A percentile compares a stretch with the other conserved stretches of the same genome.
Conservation (phyloP, 345 rosid species). For the Dovyalis caffra region DNA sequence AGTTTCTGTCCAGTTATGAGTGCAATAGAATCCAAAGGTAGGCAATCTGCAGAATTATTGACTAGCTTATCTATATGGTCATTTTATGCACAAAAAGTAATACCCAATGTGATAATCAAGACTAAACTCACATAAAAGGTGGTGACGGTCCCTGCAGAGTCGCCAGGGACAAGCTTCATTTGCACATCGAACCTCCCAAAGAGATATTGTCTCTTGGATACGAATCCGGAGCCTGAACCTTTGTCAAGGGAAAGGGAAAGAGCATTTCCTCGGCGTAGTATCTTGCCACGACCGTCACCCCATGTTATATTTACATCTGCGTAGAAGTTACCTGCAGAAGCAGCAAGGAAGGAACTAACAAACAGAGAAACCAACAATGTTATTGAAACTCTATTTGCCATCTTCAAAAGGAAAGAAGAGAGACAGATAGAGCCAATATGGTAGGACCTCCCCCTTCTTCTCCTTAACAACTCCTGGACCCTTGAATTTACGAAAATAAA, state of each 20-base stretch:
- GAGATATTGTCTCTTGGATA: conserved; percentile 1
- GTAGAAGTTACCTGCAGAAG: neutral
- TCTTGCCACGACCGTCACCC: conserved; percentile 14
- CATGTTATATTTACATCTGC: neutral
- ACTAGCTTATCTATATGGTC: too few species aligned
- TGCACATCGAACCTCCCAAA: conserved; percentile 10
- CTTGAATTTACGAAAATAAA: neutral
- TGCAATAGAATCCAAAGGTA: too few species aligned
- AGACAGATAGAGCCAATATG: neutral
- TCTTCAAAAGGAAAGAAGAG: neutral
- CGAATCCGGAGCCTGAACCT: conserved; percentile 5
- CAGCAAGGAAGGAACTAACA: neutral
- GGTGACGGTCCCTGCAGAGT: conserved; percentile 20
- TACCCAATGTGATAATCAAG: neutral
- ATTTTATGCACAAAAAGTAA: too few species aligned
- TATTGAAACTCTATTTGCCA: neutral
- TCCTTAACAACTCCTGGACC: neutral
- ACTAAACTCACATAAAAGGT: conserved; percentile 10
- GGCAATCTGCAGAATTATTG: too few species aligned
- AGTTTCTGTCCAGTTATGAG: too few species aligned
- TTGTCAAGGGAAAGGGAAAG: conserved; percentile 8
- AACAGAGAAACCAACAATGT: neutral
- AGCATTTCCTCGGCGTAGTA: neutral
- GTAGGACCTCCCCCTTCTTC: neutral
- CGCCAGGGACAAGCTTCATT: conserved; percentile 12